Base-by-base conservation (phyloP, 2,329 filamentous ascomycete species). In the Fusarium xyrophilum region DNA sequence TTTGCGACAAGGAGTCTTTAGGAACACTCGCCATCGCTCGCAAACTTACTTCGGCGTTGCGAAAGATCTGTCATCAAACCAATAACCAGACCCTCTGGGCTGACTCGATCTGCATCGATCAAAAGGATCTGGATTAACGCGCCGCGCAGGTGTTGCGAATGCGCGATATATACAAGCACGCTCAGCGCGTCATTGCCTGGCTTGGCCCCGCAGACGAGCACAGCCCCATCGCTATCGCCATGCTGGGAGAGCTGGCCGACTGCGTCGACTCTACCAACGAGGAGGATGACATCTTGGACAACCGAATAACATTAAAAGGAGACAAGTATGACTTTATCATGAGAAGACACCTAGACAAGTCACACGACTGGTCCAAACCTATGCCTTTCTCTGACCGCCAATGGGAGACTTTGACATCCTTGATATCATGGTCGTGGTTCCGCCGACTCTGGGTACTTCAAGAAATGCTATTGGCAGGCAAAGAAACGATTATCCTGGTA, bases 31-130 rank as follows among this genome's bases (percentile, higher is more conserved):
- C 30, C 2, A 46, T 53, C 1, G 55, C 55, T 11, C 33, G 40
- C n/a, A 63, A 63, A 32, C 42, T 63, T 9, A 56, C 56, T 19
- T 54, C 38, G 10, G 60, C 42, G 21, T n/a, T 63, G 8, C 25
- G 36, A 23, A 5, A 51, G 4, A 17, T 63, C 27, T 56, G 56
- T 17, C 9, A 28, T 15, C 2, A 30, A 7, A 15, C 2, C 14
- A 2, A 38, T 9, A 23, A 0, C 9, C 36, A 27, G 6, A 36
- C 35, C 14, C 3, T 63, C 32, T 63, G 48, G 56, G 56, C 55
- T 15, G 56, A 60, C 19, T 60, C 60, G 13, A 60, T 60, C 8
- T 63, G 42, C 7, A 63, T 63, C 21, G 60, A 55, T 6, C 60
- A 63, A 6, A 15, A 27, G 19, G 36, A 54, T 13, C 40, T 63